Evolutionary conservation across 1,139 yeast genomes (phyloP).

Genomic region (Torulaspora pretoriensis): DNA sequence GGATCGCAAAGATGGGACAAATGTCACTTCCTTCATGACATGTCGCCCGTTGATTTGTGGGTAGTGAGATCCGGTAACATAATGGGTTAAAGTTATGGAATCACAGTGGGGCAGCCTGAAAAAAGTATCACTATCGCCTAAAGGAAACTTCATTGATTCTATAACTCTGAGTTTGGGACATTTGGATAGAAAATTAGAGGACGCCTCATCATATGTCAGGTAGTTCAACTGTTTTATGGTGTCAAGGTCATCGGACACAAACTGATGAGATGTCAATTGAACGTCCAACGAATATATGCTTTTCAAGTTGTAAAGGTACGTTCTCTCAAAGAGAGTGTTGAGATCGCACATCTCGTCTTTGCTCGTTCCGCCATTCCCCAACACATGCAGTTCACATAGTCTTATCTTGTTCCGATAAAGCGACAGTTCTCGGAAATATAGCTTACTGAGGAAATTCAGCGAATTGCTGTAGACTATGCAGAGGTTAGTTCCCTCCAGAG

Average conservation of each 20-base stretch:
- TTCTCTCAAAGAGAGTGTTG: conserved; percentile 25
- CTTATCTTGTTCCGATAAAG: conserved; percentile 10
- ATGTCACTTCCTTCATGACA: conserved; percentile 14
- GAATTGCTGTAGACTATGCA: conserved; percentile 27
- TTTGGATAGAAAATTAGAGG: conserved; percentile 14
- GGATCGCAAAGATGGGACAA: conserved; percentile 21
- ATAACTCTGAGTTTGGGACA: conserved; percentile 22
- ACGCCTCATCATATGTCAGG: conserved; percentile 7
- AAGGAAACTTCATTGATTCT: conserved; percentile 25
- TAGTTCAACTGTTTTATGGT: conserved; percentile 21
- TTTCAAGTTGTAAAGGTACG: conserved; percentile 22
- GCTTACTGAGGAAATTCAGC: conserved; percentile 26
- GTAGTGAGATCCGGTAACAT: conserved; percentile 16
- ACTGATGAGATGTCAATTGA: conserved; percentile 12
- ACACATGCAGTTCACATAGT: conserved; percentile 27
- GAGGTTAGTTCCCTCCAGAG: conserved; percentile 17
- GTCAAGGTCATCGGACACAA: conserved; percentile 20
- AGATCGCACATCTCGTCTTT: conserved; percentile 25
- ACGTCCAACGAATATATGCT: conserved; percentile 25
- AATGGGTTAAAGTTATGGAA: conserved; percentile 22
- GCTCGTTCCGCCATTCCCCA: conserved; percentile 16
- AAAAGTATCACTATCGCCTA: conserved; percentile 4
- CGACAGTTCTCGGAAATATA: conserved; percentile 28
- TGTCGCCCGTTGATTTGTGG: conserved; percentile 24
- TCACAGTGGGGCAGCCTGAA: conserved; percentile 25